Evolutionary conservation across 345 rosid species (phyloP).

Genomic region (Hirschfeldia incana): DNA sequence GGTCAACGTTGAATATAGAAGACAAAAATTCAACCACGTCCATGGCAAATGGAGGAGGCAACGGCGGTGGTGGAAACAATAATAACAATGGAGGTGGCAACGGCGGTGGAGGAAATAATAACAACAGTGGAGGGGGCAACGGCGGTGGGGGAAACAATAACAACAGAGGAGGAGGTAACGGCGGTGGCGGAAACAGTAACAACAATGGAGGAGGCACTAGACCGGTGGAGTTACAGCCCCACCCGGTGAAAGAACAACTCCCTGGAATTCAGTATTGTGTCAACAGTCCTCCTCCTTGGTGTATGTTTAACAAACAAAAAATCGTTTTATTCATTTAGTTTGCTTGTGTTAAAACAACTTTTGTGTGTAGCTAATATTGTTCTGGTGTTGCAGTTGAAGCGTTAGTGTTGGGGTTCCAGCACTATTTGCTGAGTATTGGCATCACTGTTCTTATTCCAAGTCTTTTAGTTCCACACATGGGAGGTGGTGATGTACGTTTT

Average conservation of each 20-base stretch:
- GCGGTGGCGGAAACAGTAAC: neutral
- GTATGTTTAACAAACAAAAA: slow-evolving; percentile 33
- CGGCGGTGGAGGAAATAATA: slow-evolving; percentile 27
- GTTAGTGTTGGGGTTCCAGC: slow-evolving; percentile 60
- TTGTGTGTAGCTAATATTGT: neutral
- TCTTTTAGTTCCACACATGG: slow-evolving; percentile 72
- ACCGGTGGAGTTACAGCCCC: slow-evolving; percentile 50
- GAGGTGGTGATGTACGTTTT: slow-evolving; percentile 62
- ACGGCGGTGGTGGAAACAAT: slow-evolving; percentile 20
- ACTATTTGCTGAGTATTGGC: slow-evolving; percentile 63
- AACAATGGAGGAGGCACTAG: slow-evolving; percentile 31
- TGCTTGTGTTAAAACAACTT: neutral
- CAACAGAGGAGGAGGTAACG: neutral
- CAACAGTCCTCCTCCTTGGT: slow-evolving; percentile 80
- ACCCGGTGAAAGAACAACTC: slow-evolving; percentile 62
- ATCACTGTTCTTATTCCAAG: slow-evolving; percentile 63
- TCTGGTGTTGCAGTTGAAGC: slow-evolving; percentile 58
- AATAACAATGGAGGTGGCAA: slow-evolving; percentile 29
- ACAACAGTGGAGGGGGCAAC: slow-evolving; percentile 25
- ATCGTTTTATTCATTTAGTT: neutral
- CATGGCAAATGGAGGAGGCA: slow-evolving; percentile 30
- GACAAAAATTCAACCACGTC: neutral
- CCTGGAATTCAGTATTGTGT: slow-evolving; percentile 67
- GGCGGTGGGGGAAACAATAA: slow-evolving; percentile 27
- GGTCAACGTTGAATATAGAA: neutral